Percentiles rank a stretch among this genome's conserved stretches.
These are phyloP conservation scores for Funneliformis mosseae DNA, from an alignment of 192 early-diverging fungal genomes.

Conservation along the genomic window DNA sequence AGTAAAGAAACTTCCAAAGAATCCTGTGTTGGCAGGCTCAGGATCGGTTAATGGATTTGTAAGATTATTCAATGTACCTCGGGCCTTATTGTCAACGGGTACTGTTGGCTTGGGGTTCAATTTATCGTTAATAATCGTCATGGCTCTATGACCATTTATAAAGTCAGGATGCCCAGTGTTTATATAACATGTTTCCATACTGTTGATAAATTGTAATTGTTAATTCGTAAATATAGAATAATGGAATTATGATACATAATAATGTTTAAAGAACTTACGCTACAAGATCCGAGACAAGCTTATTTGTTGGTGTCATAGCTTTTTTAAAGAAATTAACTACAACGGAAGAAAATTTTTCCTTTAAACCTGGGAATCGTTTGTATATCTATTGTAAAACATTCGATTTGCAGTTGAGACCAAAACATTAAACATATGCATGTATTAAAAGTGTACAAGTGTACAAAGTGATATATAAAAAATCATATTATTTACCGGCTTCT, in stretches of 20 bases:
- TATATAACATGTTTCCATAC: constrained; percentile 94
- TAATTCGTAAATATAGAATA: background rate
- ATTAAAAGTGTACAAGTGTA: too few species aligned
- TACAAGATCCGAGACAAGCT: constrained; percentile 92
- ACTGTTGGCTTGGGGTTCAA: constrained; percentile 67
- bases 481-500: constrained; percentile 68
- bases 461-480: too few species aligned
- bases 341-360: constrained; percentile 90
- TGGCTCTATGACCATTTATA: constrained; percentile 93
- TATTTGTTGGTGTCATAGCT: constrained; percentile 87
- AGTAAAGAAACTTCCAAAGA: constrained; percentile 98
- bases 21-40: constrained; percentile 62
- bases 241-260: background rate
- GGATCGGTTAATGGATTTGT: constrained; percentile 33
- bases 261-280: constrained; percentile 50
- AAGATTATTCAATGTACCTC: constrained; percentile 37
- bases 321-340: constrained; percentile 96
- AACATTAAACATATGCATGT: too few species aligned
- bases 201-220: constrained; percentile 35
- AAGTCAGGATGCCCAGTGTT: constrained; percentile 99
- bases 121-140: constrained; percentile 88
- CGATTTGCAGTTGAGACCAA: background rate
- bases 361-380: constrained; percentile 94
- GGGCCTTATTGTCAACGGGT: constrained; percentile 42
- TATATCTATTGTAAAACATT: constrained; percentile 60